phyloP scores from a whole-genome alignment of 1,139 yeast species.

The Kurtzmaniella quercitrusa region DNA sequence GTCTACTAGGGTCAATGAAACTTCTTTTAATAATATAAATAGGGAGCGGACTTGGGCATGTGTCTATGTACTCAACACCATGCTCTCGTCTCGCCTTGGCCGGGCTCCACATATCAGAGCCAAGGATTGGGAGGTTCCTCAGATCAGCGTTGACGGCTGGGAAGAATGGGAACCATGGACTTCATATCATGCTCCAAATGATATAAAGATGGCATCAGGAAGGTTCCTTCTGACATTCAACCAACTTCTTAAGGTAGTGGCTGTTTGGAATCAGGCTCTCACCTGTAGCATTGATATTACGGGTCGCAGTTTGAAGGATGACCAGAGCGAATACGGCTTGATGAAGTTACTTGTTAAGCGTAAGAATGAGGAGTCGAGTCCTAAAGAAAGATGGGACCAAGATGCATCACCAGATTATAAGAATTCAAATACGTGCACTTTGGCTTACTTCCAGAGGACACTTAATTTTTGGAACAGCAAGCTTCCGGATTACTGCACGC shows the following conservation, averaged over 20 bases:
- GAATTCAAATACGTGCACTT: slow-evolving; percentile 9
- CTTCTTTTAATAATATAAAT: slow-evolving; percentile 13
- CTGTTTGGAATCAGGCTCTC: slow-evolving; percentile 18
- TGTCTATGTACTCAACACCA: slow-evolving; percentile 18
- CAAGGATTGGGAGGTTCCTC: slow-evolving; percentile 22
- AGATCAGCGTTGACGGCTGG: slow-evolving; percentile 19
- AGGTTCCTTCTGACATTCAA: slow-evolving; percentile 18
- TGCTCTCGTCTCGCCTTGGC: slow-evolving; percentile 21
- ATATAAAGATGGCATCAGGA: slow-evolving; percentile 16
- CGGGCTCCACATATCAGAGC: slow-evolving; percentile 20
- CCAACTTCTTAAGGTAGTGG: slow-evolving; percentile 14
- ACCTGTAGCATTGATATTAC: slow-evolving; percentile 18
- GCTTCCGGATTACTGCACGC: slow-evolving; percentile 15
- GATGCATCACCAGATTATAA: not conserved
- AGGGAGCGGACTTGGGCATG: slow-evolving; percentile 24
- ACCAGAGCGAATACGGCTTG: slow-evolving; percentile 6
- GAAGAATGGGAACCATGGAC: slow-evolving; percentile 24
- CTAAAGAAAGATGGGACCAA: slow-evolving; percentile 3
- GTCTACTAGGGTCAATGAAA: not conserved
- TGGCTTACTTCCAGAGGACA: slow-evolving; percentile 13
- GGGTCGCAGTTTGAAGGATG: slow-evolving; percentile 8
- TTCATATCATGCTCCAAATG: slow-evolving; percentile 11
- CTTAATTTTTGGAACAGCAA: slow-evolving; percentile 12
- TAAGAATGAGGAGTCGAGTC: slow-evolving; percentile 4
- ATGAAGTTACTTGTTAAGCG: slow-evolving; percentile 3